Conservation (phyloP, 305 asterid genomes). For the Fraxinus greggii region DNA sequence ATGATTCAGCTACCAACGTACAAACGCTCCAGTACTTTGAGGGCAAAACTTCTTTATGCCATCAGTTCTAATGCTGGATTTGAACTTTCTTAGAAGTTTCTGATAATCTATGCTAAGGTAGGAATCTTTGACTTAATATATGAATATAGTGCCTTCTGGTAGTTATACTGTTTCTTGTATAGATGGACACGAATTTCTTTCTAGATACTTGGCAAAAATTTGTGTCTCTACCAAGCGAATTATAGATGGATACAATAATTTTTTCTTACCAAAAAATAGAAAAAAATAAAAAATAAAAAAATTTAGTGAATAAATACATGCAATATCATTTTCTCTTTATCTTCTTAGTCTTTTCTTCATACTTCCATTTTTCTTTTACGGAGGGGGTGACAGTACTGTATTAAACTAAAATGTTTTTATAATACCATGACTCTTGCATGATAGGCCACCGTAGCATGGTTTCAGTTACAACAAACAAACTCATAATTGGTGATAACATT, state of each 20-base stretch:
- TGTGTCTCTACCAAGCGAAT: background rate
- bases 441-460: background rate
- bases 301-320: background rate
- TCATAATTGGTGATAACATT: background rate
- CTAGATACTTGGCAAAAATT: background rate
- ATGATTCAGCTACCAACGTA: slow-evolving; percentile 85
- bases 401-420: background rate
- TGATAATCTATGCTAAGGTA: slow-evolving; percentile 27
- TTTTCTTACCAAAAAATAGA: background rate
- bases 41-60: slow-evolving; percentile 85
- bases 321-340: background rate
- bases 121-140: slow-evolving; percentile 3
- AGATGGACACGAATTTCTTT: background rate
- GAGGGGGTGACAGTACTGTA: background rate
- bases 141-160: background rate
- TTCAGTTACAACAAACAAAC: background rate
- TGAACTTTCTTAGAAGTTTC: slow-evolving; percentile 68
- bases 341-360: background rate
- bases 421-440: background rate
- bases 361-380: background rate
- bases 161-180: background rate
- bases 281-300: background rate
- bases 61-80: slow-evolving; percentile 94
- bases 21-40: slow-evolving; percentile 77
- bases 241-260: background rate